Evolutionary conservation across 2,329 filamentous ascomycete species (phyloP).

Genomic region (Penicillium aurantiogriseum): DNA sequence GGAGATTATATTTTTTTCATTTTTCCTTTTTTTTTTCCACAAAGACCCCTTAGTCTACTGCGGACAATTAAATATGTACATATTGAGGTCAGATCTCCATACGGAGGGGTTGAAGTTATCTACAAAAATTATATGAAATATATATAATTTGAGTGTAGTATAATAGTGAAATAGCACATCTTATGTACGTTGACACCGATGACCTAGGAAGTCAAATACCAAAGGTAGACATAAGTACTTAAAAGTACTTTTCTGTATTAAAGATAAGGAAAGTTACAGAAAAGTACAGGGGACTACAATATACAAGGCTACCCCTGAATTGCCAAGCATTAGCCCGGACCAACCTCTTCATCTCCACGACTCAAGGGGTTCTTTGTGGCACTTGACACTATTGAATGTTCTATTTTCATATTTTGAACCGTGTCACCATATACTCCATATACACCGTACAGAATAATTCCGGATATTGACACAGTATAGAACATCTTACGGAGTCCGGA

Average conservation of each 20-base stretch:
- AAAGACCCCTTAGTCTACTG: slow-evolving; percentile 8
- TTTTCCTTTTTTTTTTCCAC: not conserved
- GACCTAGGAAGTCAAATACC: not conserved
- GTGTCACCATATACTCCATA: not conserved
- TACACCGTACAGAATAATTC: not conserved
- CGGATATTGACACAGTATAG: not conserved
- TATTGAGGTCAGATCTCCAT: not conserved
- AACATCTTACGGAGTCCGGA: not conserved
- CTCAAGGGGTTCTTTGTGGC: slow-evolving; percentile 17
- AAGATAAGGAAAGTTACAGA: not conserved
- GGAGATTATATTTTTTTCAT: not conserved
- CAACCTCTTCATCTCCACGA: slow-evolving; percentile 16
- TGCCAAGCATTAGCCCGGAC: slow-evolving; percentile 9
- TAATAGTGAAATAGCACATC: not conserved
- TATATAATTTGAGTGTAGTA: not conserved
- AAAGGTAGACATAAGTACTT: not conserved
- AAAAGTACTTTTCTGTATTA: not conserved
- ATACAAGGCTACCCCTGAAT: slow-evolving; percentile 13
- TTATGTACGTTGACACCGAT: not conserved
- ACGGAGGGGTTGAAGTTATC: not conserved
- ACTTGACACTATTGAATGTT: slow-evolving; percentile 18
- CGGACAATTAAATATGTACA: not conserved
- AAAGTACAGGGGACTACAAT: not conserved
- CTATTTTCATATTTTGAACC: slow-evolving; percentile 8
- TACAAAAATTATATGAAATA: not conserved